Evolutionary conservation across 2,329 filamentous ascomycete species (phyloP).

Genomic region (Corynespora cassiicola): DNA sequence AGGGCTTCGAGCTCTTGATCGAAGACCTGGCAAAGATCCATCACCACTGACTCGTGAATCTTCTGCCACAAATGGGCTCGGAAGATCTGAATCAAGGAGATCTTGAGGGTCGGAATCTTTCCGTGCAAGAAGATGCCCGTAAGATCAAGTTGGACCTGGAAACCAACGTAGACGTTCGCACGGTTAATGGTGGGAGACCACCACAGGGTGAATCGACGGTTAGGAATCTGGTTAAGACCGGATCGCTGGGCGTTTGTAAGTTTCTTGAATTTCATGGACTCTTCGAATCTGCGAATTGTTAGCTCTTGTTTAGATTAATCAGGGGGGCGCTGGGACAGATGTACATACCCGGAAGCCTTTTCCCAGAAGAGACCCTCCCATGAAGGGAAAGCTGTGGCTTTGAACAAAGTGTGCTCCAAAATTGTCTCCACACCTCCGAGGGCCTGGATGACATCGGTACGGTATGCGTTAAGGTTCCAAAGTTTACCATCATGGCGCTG

Average conservation of each 20-base stretch:
- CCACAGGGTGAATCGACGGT: constrained; percentile 97
- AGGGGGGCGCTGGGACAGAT: background rate
- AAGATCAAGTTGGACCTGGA: constrained; percentile 96
- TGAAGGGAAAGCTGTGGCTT: constrained; percentile 92
- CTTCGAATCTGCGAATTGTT: constrained; percentile 32
- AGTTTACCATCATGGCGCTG: constrained; percentile 96
- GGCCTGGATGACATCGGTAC: constrained; percentile 96
- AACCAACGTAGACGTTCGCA: constrained; percentile 98
- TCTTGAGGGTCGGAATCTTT: constrained; percentile 97
- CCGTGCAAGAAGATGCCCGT: constrained; percentile 99
- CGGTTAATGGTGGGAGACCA: constrained; percentile 92
- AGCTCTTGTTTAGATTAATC: background rate
- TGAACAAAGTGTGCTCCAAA: constrained; percentile 94
- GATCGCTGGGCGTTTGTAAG: constrained; percentile 95
- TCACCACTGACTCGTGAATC: constrained; percentile 97
- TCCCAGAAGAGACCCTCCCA: constrained; percentile 98
- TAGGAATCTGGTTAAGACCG: constrained; percentile 97
- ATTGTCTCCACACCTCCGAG: constrained; percentile 97
- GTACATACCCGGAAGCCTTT: constrained; percentile 56
- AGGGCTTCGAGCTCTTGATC: constrained; percentile 96
- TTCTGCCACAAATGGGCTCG: constrained; percentile 99
- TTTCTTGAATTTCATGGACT: constrained; percentile 97
- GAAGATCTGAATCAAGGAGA: constrained; percentile 98
- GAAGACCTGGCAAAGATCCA: constrained; percentile 98
- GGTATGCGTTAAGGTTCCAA: constrained; percentile 95